Evolutionary conservation across 2,329 filamentous ascomycete genomes (phyloP).

Genomic region (Trichoderma guizhouense): DNA sequence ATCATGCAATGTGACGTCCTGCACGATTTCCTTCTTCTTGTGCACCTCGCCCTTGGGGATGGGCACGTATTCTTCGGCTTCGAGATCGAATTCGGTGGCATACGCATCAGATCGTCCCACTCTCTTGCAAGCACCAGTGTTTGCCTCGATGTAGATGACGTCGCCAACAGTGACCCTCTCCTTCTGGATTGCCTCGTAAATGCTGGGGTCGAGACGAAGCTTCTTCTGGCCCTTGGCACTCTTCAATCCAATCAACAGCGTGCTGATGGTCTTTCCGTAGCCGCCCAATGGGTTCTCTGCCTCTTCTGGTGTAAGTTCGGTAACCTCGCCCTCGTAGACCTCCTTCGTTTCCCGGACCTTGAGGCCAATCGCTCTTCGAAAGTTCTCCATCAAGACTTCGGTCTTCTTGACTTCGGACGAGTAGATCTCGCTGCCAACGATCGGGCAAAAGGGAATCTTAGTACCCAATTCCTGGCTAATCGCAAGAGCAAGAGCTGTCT

Average conservation of each 20-base stretch:
- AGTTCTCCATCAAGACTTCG: constrained; percentile 98
- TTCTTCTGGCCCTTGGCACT: constrained; percentile 97
- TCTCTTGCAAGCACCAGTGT: constrained; percentile 96
- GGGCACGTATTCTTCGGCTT: constrained; percentile 98
- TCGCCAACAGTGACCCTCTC: constrained; percentile 94
- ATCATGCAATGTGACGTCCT: constrained; percentile 96
- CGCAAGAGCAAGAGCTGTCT: constrained; percentile 91
- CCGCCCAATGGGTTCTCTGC: constrained; percentile 95
- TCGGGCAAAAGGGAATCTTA: constrained; percentile 97
- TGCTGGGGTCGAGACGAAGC: constrained; percentile 91
- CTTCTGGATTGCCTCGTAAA: constrained; percentile 99
- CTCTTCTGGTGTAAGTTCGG: constrained; percentile 95
- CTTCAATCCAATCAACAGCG: constrained; percentile 89
- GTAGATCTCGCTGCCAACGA: constrained; percentile 97
- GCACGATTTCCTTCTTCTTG: constrained; percentile 99
- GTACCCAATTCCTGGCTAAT: constrained; percentile 96
- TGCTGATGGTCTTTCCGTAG: constrained; percentile 96
- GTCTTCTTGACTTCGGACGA: constrained; percentile 99
- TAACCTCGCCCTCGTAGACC: constrained; percentile 98
- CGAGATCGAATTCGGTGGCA: constrained; percentile 95
- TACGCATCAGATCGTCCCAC: constrained; percentile 96
- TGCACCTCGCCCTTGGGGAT: constrained; percentile 98
- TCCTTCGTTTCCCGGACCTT: constrained; percentile 98
- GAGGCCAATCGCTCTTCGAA: constrained; percentile 90
- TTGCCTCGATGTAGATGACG: constrained; percentile 98